phyloP scores from a whole-genome alignment of 441 rosid species.

The Codiaeum variegatum region DNA sequence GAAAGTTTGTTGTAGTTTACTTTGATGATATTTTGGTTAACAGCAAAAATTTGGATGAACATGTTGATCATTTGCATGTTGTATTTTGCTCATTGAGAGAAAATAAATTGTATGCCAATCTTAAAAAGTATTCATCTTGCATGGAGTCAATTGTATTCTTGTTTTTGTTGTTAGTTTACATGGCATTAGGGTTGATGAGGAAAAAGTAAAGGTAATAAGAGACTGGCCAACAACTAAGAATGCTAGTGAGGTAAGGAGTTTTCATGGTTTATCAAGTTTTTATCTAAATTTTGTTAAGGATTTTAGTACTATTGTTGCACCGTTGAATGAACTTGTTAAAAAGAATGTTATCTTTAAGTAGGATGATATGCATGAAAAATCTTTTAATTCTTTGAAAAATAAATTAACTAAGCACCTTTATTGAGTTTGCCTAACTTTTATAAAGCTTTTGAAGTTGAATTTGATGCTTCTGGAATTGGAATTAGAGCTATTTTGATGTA shows the following conservation, averaged over 20 bases:
- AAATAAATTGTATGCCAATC: background rate
- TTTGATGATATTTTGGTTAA: background rate
- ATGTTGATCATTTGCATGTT: background rate
- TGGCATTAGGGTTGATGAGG: background rate
- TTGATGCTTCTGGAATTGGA: too few species aligned
- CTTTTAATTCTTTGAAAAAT: background rate
- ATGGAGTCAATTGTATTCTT: too few species aligned
- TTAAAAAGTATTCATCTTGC: background rate
- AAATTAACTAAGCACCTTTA: too few species aligned
- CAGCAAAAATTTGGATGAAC: background rate
- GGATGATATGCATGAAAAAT: background rate
- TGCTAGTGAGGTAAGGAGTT: background rate
- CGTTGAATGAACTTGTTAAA: background rate
- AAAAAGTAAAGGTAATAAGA: too few species aligned
- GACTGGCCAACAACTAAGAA: background rate
- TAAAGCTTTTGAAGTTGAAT: too few species aligned
- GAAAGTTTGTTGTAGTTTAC: background rate
- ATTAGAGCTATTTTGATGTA: too few species aligned
- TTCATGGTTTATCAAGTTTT: background rate
- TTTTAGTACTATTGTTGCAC: background rate
- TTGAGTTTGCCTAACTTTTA: too few species aligned
- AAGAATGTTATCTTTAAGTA: background rate
- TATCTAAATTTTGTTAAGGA: background rate
- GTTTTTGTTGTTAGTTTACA: background rate
- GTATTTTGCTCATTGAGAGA: background rate